phyloP scores from a whole-genome alignment of 1,284 basidiomycete genomes.

The Meira miltonrushii region DNA sequence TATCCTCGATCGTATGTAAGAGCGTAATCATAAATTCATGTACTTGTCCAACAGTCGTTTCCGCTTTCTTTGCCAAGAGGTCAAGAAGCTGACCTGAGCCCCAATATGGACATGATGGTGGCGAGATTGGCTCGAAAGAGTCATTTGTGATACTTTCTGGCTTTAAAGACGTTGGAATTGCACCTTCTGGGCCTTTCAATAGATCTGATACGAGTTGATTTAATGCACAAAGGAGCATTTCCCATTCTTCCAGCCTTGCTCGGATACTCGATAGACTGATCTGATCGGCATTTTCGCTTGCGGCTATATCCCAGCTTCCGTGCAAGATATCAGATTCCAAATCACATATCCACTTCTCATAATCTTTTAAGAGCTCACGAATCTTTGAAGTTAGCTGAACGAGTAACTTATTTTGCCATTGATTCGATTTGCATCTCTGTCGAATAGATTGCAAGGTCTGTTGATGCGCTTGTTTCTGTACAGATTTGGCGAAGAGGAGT shows the following conservation, averaged over 20 bases:
- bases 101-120: background rate
- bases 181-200: conserved; percentile 17
- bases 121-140: background rate
- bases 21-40: background rate
- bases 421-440: background rate
- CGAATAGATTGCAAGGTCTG: background rate
- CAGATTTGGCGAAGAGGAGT: conserved; percentile 19
- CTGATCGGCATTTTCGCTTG: conserved; percentile 17
- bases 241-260: conserved; percentile 27
- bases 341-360: conserved; percentile 23
- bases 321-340: conserved; percentile 24
- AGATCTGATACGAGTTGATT: conserved; percentile 22
- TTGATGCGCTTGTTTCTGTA: background rate
- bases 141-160: background rate
- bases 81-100: conserved; percentile 2
- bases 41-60: background rate
- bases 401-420: conserved; percentile 21
- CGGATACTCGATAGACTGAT: conserved; percentile 31
- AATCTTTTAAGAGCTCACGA: conserved; percentile 22
- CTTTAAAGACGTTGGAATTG: no score
- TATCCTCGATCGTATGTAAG: background rate
- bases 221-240: conserved; percentile 25
- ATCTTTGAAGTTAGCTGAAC: conserved; percentile 30
- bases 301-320: conserved; percentile 19
- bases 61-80: conserved; percentile 17